A percentile compares a stretch with the other conserved stretches of the same genome.
phyloP scores from a whole-genome alignment of 2,329 filamentous ascomycete species.

The Mollisiaceae sp. region DNA sequence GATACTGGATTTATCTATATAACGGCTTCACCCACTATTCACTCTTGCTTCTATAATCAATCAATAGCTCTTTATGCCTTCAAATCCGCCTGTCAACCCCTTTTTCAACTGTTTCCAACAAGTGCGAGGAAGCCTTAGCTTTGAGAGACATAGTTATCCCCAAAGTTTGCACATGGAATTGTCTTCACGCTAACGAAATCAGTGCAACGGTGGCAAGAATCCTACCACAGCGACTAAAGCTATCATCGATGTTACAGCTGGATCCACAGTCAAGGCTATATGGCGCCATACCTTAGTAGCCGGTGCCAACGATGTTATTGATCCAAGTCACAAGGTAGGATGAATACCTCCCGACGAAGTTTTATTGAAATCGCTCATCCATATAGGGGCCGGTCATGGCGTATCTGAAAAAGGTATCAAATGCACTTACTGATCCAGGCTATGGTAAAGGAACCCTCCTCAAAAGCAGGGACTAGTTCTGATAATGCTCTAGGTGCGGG shows the following conservation, averaged over 20 bases:
- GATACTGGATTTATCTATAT: too few species aligned
- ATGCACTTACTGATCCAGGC: conserved; percentile 41
- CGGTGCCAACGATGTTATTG: conserved; percentile 57
- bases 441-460: conserved; percentile 17
- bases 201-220: conserved; percentile 59
- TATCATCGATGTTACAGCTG: conserved; percentile 57
- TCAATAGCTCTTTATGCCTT: too few species aligned
- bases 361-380: background rate
- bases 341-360: background rate
- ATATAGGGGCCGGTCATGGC: conserved; percentile 47
- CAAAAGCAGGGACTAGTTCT: background rate
- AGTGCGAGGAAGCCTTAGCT: background rate
- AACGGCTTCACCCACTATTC: too few species aligned
- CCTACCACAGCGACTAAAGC: conserved; percentile 53
- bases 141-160: background rate
- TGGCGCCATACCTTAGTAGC: conserved; percentile 58
- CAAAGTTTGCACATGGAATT: background rate
- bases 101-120: too few species aligned
- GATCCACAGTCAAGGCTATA: conserved; percentile 54
- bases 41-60: too few species aligned
- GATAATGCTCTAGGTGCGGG: conserved; percentile 14
- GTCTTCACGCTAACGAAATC: background rate
- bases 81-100: too few species aligned
- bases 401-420: conserved; percentile 50
- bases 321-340: conserved; percentile 55